Percentiles rank a stretch among this genome's conserved stretches.
These are phyloP conservation scores for Aspergillus homomorphus DNA, from an alignment of 495 filamentous ascomycete species.

Conservation along the genomic window DNA sequence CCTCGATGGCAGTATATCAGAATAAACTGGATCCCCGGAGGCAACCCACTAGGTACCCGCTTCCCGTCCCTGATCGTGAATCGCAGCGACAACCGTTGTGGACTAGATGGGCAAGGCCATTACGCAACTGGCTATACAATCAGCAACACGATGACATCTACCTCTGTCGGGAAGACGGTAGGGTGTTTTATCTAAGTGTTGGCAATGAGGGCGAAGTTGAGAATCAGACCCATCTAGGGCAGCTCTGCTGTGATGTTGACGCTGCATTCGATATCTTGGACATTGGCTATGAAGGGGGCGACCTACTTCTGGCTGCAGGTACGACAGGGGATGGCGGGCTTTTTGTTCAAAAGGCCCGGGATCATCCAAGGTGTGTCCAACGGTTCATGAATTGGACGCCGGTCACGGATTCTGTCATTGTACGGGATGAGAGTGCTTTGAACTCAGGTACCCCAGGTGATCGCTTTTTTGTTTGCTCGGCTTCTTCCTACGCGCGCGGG, in stretches of 20 bases:
- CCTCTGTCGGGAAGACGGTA: constrained; percentile 76
- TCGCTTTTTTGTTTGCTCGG: constrained; percentile 42
- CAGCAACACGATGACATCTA: constrained; percentile 67
- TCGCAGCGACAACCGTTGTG: constrained; percentile 37
- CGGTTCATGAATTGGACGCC: constrained; percentile 84
- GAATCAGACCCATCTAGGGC: constrained; percentile 35
- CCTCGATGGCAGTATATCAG: constrained; percentile 58
- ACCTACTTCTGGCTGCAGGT: constrained; percentile 78
- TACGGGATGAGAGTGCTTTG: constrained; percentile 24
- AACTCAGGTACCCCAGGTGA: constrained; percentile 25
- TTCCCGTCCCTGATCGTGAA: constrained; percentile 29
- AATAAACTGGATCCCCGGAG: constrained; percentile 42
- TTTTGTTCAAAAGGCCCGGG: constrained; percentile 60
- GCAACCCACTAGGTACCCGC: constrained; percentile 28
- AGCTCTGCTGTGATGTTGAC: constrained; percentile 45
- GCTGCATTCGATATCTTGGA: constrained; percentile 46
- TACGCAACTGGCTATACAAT: constrained; percentile 56
- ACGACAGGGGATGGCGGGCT: constrained; percentile 76
- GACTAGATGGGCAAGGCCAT: constrained; percentile 69
- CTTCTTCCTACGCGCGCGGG: constrained; percentile 46
- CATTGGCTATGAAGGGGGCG: constrained; percentile 54
- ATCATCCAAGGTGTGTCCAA: constrained; percentile 50
- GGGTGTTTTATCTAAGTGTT: constrained; percentile 65
- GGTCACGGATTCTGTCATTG: constrained; percentile 63
- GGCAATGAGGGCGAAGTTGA: constrained; percentile 44